Percentiles rank a stretch among this genome's conserved stretches.
Evolutionary conservation across 2,329 filamentous ascomycete genomes (phyloP).

Genomic region (Neurospora sp.): DNA sequence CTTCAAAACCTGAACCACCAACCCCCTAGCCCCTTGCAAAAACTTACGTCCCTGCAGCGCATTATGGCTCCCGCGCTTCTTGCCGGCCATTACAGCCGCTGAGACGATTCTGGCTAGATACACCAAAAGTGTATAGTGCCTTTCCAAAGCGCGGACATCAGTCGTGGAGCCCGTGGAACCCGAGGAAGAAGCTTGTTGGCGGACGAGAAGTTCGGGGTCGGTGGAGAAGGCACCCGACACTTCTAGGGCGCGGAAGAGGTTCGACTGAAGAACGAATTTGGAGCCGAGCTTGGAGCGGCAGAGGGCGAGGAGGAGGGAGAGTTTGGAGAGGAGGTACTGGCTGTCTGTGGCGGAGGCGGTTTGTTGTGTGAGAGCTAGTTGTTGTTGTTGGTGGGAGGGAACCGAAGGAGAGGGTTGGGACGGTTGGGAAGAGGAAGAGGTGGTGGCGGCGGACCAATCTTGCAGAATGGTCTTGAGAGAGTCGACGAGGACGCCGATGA

Average conservation of each 20-base stretch:
- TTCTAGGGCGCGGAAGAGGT: slow-evolving; percentile 72
- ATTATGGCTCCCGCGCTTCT: slow-evolving; percentile 63
- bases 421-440: slow-evolving; percentile 8
- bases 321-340: slow-evolving; percentile 56
- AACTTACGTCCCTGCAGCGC: slow-evolving; percentile 71
- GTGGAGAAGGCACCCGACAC: slow-evolving; percentile 77
- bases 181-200: slow-evolving; percentile 1
- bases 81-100: slow-evolving; percentile 60
- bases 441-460: slow-evolving; percentile 54
- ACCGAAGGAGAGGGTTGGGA: neutral
- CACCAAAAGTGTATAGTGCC: slow-evolving; percentile 76
- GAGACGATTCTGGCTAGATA: slow-evolving; percentile 73
- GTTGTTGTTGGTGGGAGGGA: slow-evolving; percentile 21
- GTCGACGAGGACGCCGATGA: slow-evolving; percentile 82
- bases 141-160: slow-evolving; percentile 51
- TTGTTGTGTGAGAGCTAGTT: neutral
- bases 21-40: slow-evolving; percentile 68
- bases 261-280: slow-evolving; percentile 76
- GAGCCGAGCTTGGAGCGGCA: slow-evolving; percentile 79
- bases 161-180: neutral
- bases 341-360: slow-evolving; percentile 26
- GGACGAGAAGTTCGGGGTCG: slow-evolving; percentile 82
- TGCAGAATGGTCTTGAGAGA: slow-evolving; percentile 67
- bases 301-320: slow-evolving; percentile 74
- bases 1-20: slow-evolving; percentile 86